These are phyloP conservation scores for Rubroboletus pulcherrimus DNA, from an alignment of 768 basidiomycete genomes.

Conservation along the genomic window DNA sequence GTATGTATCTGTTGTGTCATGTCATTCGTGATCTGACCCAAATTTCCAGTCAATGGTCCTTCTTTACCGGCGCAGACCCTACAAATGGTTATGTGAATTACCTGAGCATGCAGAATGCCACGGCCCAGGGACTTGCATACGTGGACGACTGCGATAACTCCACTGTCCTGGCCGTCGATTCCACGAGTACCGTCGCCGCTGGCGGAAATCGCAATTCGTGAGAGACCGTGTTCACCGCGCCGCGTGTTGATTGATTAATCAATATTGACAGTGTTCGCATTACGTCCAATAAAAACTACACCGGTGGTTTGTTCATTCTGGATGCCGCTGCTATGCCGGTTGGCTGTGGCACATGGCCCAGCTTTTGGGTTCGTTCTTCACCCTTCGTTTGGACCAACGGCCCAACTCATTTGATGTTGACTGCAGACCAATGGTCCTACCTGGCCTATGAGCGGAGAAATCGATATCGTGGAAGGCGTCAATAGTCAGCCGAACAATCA, in stretches of 20 bases:
- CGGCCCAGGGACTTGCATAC: constrained; percentile 52
- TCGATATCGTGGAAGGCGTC: constrained; percentile 75
- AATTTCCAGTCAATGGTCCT: constrained; percentile 58
- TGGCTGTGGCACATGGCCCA: constrained; percentile 63
- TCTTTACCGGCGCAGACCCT: constrained; percentile 61
- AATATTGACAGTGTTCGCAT: constrained; percentile 55
- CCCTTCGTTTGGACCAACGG: neutral
- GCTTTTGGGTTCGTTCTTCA: constrained; percentile 43
- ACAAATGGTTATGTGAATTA: constrained; percentile 70
- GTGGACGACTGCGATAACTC: constrained; percentile 53
- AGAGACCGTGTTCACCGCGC: constrained; percentile 11
- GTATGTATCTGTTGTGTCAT: constrained; percentile 34
- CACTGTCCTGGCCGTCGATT: constrained; percentile 62
- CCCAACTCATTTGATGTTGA: neutral
- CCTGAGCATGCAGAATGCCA: constrained; percentile 44
- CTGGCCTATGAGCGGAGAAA: constrained; percentile 58
- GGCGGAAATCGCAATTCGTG: constrained; percentile 56
- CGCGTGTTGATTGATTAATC: neutral
- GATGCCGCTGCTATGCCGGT: constrained; percentile 69
- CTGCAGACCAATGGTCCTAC: constrained; percentile 42
- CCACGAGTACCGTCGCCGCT: constrained; percentile 41
- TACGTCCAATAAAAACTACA: constrained; percentile 56
- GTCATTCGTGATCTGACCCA: neutral
- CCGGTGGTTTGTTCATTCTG: constrained; percentile 68
- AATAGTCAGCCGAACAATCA: constrained; percentile 56